Base-by-base conservation (phyloP, 805 yeast genomes). In the Ogataea sp. region DNA sequence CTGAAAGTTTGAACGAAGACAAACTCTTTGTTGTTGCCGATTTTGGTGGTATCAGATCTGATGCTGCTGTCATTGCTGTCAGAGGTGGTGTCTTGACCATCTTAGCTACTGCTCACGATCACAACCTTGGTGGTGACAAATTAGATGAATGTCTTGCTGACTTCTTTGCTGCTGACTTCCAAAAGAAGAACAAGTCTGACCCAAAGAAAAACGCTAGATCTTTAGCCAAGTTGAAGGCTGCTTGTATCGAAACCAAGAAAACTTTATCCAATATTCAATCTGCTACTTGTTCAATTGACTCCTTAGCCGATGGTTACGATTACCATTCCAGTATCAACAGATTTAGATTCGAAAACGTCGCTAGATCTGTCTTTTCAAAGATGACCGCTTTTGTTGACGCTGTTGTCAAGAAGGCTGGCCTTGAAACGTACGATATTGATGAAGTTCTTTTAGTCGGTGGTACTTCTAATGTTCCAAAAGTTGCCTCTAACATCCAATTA, bases 361-460 rank as follows among this genome's bases (percentile, higher is more conserved):
- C 87, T 38, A 80, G 93, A 68, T 68, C 75, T 48, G 88, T 83
- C 24, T 76, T 90, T 53, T 65, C 78, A 48, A 76, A 82, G 61
- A 82, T 88, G 78, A 67, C 83, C 45, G 67, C 73, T 11, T 90
- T 93, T 55, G 83, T 86, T 40, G 86, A 81, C 56, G 64, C 70
- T 42, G 80, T 76, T 38, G 81, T 93, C 46, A 62, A 68, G 49
- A 88, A 88, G 71, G 96, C 97, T 39, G 81, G 79, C 41, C 69
- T 87, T 49, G 96, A 89, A 50, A 71, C 78, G 32, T 73, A 89
- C 55, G 96, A 88, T 56, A 74, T 93, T 47, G 93, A 88, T 59
- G 95, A 89, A 62, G 93, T 93, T 37, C 45, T 93, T 49, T 79
- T 93, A 45, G 90, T 78, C 45, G 98, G 98, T 66, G 98, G 98